phyloP scores from a whole-genome alignment of 169 alveolate species.

The Eimeria falciformis region DNA sequence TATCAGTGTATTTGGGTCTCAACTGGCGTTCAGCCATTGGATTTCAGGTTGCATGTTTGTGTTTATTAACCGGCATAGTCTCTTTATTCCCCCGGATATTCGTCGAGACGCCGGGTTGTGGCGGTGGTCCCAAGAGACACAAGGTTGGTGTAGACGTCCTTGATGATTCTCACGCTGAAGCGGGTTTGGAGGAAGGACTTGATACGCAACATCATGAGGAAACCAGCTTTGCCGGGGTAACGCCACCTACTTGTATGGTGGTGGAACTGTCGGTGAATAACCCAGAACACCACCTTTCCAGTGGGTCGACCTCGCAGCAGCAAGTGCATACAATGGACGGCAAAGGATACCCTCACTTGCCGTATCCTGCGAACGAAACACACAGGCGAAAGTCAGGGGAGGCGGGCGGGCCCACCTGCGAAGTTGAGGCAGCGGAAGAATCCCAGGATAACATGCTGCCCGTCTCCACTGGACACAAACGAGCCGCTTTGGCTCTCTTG shows the following conservation, averaged over 20 bases:
- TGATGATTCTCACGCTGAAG: no score
- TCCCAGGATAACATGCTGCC: neutral
- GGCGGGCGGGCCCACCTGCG: neutral
- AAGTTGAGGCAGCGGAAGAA: neutral
- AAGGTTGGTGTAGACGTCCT: no score
- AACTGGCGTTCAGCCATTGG: slow-evolving; percentile 66
- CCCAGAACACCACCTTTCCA: no score
- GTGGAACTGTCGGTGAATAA: no score
- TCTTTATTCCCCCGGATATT: neutral
- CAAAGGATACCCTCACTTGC: neutral
- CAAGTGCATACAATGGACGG: neutral
- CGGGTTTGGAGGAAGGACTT: neutral
- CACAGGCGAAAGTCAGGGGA: neutral
- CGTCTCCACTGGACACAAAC: neutral
- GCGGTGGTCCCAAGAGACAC: no score
- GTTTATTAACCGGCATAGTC: neutral
- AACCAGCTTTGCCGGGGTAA: no score
- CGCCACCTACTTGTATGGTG: no score
- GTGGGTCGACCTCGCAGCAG: neutral
- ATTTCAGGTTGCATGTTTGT: slow-evolving; percentile 32
- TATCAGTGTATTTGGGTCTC: slow-evolving; percentile 65
- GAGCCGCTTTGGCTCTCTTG: neutral
- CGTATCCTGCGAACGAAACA: neutral
- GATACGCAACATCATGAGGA: neutral
- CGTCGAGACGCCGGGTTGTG: slow-evolving; percentile 24